A percentile compares a stretch with the other conserved stretches of the same genome.
Evolutionary conservation across 495 filamentous ascomycete species (phyloP).

Genomic region (Copromyces sp.): DNA sequence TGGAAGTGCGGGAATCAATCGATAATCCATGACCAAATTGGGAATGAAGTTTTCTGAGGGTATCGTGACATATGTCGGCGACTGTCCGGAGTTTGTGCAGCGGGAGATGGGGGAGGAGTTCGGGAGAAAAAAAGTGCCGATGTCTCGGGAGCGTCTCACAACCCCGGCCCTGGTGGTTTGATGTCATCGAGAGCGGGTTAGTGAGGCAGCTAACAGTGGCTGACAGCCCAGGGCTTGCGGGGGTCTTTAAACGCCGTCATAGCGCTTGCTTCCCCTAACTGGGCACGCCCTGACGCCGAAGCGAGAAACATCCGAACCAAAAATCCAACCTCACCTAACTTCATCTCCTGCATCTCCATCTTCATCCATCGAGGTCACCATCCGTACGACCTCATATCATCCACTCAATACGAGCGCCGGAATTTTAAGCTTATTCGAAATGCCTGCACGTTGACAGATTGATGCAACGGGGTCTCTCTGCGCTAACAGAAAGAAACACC

Average conservation of each 20-base stretch:
- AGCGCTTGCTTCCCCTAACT: background rate
- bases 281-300: slow-evolving; percentile 13
- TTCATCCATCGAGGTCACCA: background rate
- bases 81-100: background rate
- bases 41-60: background rate
- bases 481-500: background rate
- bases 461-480: background rate
- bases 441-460: background rate
- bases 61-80: background rate
- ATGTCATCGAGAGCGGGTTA: slow-evolving; percentile 17
- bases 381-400: background rate
- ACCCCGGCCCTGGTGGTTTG: slow-evolving; percentile 14
- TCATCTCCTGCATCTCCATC: background rate
- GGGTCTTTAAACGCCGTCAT: background rate
- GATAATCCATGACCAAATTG: background rate
- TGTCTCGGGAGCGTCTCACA: slow-evolving; percentile 24
- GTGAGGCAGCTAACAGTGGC: slow-evolving; percentile 16
- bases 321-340: background rate
- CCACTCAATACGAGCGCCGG: background rate
- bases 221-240: slow-evolving; percentile 9
- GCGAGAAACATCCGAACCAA: slow-evolving; percentile 19
- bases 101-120: background rate
- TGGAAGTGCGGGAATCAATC: background rate
- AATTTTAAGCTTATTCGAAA: background rate
- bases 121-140: background rate